phyloP scores from a whole-genome alignment of 257 asterid species.

The Solanum clarkiae region DNA sequence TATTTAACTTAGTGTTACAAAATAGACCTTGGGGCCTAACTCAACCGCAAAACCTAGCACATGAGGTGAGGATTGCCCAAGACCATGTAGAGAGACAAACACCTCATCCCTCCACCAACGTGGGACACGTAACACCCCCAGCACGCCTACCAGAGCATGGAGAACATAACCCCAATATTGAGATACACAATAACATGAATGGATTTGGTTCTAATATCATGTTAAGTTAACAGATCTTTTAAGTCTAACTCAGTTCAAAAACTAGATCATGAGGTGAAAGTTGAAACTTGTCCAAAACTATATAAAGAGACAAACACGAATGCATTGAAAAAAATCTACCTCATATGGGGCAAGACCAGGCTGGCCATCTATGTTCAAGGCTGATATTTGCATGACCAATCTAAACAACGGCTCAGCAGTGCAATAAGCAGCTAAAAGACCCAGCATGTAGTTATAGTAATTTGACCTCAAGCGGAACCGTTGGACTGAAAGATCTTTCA shows the following conservation, averaged over 20 bases:
- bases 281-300: background rate
- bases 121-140: background rate
- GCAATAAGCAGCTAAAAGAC: constrained; percentile 64
- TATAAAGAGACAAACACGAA: background rate
- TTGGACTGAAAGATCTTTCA: constrained; percentile 49
- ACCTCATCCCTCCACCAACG: background rate
- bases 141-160: background rate
- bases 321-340: background rate
- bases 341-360: constrained; percentile 70
- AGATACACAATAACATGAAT: background rate
- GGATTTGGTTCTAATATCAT: background rate
- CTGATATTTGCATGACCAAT: constrained; percentile 67
- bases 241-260: background rate
- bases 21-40: background rate
- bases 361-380: constrained; percentile 57
- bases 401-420: constrained; percentile 67
- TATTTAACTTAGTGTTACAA: background rate
- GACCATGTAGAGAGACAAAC: background rate
- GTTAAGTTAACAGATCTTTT: background rate
- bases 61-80: background rate
- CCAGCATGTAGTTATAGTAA: constrained; percentile 59
- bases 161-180: background rate
- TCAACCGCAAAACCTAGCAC: background rate
- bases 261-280: background rate
- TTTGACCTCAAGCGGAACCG: constrained; percentile 69